phyloP scores from a whole-genome alignment of 2,329 filamentous ascomycete genomes.

The Colletotrichum destructivum region DNA sequence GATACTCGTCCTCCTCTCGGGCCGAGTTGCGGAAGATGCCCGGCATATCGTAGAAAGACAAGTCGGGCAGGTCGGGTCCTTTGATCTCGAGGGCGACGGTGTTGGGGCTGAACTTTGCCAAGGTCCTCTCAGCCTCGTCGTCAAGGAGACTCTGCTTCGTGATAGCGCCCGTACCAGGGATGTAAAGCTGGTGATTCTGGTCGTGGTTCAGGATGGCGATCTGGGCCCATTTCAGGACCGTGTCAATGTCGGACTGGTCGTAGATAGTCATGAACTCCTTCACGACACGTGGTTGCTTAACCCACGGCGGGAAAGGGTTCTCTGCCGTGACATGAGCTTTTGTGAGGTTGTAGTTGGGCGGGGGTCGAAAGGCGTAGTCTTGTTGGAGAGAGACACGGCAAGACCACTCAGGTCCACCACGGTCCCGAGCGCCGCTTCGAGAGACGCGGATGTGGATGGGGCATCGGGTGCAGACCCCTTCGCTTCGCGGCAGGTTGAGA shows the following conservation, averaged over 20 bases:
- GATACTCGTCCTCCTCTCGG: slow-evolving; percentile 74
- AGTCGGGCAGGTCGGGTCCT: slow-evolving; percentile 77
- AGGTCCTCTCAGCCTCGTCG: slow-evolving; percentile 58
- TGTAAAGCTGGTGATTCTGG: slow-evolving; percentile 65
- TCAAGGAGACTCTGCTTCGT: slow-evolving; percentile 53
- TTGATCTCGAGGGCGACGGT: slow-evolving; percentile 83
- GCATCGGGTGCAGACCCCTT: slow-evolving; percentile 84
- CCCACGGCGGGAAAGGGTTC: slow-evolving; percentile 78
- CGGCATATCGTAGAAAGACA: slow-evolving; percentile 89
- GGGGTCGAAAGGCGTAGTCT: slow-evolving; percentile 72
- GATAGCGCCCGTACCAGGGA: slow-evolving; percentile 64
- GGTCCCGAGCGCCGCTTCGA: slow-evolving; percentile 52
- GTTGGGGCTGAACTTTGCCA: slow-evolving; percentile 86
- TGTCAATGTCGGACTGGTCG: slow-evolving; percentile 75
- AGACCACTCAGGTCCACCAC: slow-evolving; percentile 66
- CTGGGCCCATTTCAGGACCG: slow-evolving; percentile 81
- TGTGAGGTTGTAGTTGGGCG: slow-evolving; percentile 55
- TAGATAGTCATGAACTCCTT: slow-evolving; percentile 76
- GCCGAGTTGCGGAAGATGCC: slow-evolving; percentile 83
- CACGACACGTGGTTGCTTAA: slow-evolving; percentile 61
- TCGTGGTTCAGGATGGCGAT: slow-evolving; percentile 81
- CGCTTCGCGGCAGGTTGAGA: slow-evolving; percentile 79
- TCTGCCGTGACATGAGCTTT: slow-evolving; percentile 63
- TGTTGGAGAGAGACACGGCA: slow-evolving; percentile 78
- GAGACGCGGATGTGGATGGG: slow-evolving; percentile 85